Evolutionary conservation across 257 asterid species (phyloP).

Genomic region (Datura wrightii): DNA sequence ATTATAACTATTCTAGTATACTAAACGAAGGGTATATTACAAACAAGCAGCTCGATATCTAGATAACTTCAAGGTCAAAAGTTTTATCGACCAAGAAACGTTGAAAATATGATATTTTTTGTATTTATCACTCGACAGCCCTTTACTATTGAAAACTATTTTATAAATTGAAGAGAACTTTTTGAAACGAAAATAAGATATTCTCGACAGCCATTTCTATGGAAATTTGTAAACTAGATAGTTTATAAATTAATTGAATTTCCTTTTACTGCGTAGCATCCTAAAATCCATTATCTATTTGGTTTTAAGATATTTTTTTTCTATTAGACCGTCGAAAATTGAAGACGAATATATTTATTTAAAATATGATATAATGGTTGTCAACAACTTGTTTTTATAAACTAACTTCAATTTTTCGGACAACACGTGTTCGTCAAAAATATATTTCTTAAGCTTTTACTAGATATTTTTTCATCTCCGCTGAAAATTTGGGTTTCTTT

Average conservation of each 20-base stretch:
- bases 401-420: neutral
- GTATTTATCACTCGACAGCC: neutral
- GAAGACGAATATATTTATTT: neutral
- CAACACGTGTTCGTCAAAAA: too few species aligned
- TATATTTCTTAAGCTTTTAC: too few species aligned
- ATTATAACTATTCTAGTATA: too few species aligned
- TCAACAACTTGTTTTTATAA: neutral
- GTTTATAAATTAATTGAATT: neutral
- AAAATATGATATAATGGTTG: neutral
- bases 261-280: neutral
- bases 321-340: neutral
- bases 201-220: neutral
- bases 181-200: neutral
- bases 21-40: too few species aligned
- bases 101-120: neutral
- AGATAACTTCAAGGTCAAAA: neutral
- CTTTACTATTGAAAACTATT: neutral
- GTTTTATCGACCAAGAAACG: neutral
- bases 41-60: neutral
- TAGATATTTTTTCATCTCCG: too few species aligned
- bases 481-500: too few species aligned
- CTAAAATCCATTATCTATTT: neutral
- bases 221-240: neutral
- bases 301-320: neutral
- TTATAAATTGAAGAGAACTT: neutral